Conservation (phyloP, 2,329 filamentous ascomycete genomes). For the Madurella fahalii region DNA sequence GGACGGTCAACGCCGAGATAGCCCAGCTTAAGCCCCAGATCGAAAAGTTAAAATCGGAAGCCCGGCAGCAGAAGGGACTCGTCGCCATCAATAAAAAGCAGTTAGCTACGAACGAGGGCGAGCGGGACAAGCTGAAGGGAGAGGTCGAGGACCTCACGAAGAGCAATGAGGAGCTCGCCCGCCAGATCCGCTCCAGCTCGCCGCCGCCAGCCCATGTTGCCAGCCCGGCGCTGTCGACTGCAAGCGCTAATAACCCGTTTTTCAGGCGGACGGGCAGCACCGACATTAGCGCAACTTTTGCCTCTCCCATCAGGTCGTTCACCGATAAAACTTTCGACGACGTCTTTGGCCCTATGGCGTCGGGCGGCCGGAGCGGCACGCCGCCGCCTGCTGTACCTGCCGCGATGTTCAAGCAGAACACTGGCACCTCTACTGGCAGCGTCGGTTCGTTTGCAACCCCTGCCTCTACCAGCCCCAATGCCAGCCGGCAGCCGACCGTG, state of each 20-base stretch:
- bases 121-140: conserved; percentile 79
- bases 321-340: conserved; percentile 75
- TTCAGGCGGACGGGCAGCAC: conserved; percentile 69
- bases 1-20: conserved; percentile 76
- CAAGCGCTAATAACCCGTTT: conserved; percentile 89
- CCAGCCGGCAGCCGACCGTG: conserved; percentile 59
- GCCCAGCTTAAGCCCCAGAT: conserved; percentile 81
- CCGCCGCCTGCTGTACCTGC: conserved; percentile 51
- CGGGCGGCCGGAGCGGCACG: conserved; percentile 38
- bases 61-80: conserved; percentile 90
- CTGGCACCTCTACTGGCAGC: conserved; percentile 52
- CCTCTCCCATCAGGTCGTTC: conserved; percentile 44
- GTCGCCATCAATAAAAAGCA: conserved; percentile 99
- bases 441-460: conserved; percentile 50
- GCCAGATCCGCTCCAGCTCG: conserved; percentile 49
- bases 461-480: conserved; percentile 57
- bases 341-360: conserved; percentile 68
- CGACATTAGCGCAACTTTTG: conserved; percentile 54
- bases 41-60: conserved; percentile 88
- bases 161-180: conserved; percentile 55
- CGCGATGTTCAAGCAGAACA: conserved; percentile 62
- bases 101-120: conserved; percentile 79
- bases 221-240: conserved; percentile 65
- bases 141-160: conserved; percentile 69
- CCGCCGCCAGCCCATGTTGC: conserved; percentile 50